Evolutionary conservation across 2,329 filamentous ascomycete species (phyloP).

Genomic region (Thielaviopsis cerberus): DNA sequence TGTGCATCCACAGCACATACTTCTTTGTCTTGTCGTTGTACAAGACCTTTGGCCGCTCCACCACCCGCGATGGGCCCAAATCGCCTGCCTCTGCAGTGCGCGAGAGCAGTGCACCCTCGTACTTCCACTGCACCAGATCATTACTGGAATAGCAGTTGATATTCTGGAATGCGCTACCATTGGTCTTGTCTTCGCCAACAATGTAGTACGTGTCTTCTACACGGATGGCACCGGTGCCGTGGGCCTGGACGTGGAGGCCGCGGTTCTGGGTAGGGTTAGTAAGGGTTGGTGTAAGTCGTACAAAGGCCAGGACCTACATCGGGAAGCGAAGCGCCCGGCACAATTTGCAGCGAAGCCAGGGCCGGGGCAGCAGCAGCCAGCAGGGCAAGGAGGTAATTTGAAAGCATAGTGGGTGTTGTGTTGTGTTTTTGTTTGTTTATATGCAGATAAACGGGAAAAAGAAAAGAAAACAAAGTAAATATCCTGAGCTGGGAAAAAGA

Average conservation of each 20-base stretch:
- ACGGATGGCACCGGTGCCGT: constrained; percentile 45
- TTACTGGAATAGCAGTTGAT: constrained; percentile 49
- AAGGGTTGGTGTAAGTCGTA: not conserved
- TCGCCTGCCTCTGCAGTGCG: constrained; percentile 31
- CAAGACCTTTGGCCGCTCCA: constrained; percentile 50
- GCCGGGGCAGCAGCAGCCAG: not conserved
- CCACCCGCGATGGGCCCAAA: constrained; percentile 40
- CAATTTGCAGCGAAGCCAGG: constrained; percentile 19
- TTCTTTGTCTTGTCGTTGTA: constrained; percentile 44
- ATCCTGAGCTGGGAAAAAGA: no score
- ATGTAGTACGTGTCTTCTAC: constrained; percentile 43
- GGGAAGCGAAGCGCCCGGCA: constrained; percentile 29
- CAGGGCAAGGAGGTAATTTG: not conserved
- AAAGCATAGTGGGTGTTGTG: not conserved
- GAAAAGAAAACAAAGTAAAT: no score
- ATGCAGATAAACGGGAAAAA: not conserved
- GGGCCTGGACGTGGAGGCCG: constrained; percentile 43
- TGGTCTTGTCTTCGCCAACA: constrained; percentile 51
- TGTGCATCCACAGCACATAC: constrained; percentile 54
- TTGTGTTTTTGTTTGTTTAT: not conserved
- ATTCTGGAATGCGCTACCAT: constrained; percentile 41
- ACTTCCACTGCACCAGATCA: constrained; percentile 45
- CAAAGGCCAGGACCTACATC: constrained; percentile 17
- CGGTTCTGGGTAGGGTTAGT: constrained; percentile 19
- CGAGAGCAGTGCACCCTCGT: constrained; percentile 39